Conservation (phyloP, 306 rosid genomes). For the Albizia julibrissin region DNA sequence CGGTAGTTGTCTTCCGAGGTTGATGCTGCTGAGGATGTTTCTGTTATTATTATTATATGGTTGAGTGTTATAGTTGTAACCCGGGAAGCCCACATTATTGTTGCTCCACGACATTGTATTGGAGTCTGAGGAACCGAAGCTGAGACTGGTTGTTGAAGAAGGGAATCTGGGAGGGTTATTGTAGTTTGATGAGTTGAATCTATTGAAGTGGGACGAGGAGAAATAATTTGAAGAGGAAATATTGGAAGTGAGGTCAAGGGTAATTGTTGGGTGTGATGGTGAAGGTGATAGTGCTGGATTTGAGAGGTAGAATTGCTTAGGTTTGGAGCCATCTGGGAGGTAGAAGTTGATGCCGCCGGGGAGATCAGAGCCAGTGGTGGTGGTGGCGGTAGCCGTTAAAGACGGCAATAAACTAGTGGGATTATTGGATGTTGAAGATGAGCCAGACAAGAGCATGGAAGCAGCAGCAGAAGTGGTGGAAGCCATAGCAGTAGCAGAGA, state of each 20-base stretch:
- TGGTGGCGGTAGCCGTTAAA: slow-evolving; percentile 11
- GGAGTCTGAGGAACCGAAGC: slow-evolving; percentile 58
- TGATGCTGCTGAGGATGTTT: slow-evolving; percentile 40
- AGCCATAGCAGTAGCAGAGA: slow-evolving; percentile 91
- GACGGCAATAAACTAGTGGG: slow-evolving; percentile 23
- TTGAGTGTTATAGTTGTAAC: slow-evolving; percentile 37
- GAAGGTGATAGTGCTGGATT: slow-evolving; percentile 59
- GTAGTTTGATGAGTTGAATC: slow-evolving; percentile 43
- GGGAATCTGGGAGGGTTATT: slow-evolving; percentile 47
- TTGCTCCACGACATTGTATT: slow-evolving; percentile 55
- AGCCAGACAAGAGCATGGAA: slow-evolving; percentile 80
- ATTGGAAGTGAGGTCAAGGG: slow-evolving; percentile 73
- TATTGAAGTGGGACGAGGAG: slow-evolving; percentile 41
- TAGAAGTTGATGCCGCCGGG: slow-evolving; percentile 64
- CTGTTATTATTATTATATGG: slow-evolving; percentile 37
- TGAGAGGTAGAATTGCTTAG: slow-evolving; percentile 60
- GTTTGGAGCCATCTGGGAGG: slow-evolving; percentile 53
- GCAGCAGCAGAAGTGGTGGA: slow-evolving; percentile 96
- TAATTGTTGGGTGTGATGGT: slow-evolving; percentile 78
- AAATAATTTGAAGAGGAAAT: slow-evolving; percentile 43
- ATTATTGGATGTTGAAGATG: slow-evolving; percentile 46
- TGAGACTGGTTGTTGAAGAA: slow-evolving; percentile 55
- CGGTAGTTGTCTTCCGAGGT: slow-evolving; percentile 46
- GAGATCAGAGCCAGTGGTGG: slow-evolving; percentile 39
- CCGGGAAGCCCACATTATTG: slow-evolving; percentile 36